Evolutionary conservation across 139 green algal genomes (phyloP).

Genomic region (Chlamydomonas incerta): DNA sequence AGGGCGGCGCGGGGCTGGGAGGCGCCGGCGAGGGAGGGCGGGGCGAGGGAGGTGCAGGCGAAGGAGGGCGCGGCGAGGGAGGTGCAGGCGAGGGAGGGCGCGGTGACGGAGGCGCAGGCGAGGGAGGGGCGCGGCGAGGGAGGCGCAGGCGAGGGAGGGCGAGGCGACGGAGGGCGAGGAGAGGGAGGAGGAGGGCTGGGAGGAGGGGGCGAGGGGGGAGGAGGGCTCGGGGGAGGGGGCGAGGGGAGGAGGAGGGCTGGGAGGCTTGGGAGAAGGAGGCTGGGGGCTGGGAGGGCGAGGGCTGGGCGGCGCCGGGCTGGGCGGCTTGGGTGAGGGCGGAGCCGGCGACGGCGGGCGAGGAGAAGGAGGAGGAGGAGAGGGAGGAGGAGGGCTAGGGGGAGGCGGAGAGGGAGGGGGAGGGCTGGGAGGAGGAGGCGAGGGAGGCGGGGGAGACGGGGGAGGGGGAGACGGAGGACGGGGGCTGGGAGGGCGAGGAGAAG

Average conservation of each 20-base stretch:
- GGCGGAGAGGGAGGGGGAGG: too few relatives aligned
- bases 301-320: neutral
- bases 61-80: neutral
- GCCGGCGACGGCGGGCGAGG: neutral
- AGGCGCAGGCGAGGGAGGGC: neutral
- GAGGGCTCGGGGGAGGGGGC: neutral
- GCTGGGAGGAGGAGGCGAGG: neutral
- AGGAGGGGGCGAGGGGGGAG: neutral
- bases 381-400: too few relatives aligned
- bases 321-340: neutral
- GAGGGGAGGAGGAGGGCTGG: neutral
- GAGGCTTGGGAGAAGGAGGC: neutral
- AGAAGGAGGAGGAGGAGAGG: too few relatives aligned
- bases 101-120: neutral
- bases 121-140: neutral
- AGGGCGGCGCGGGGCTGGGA: neutral
- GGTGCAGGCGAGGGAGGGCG: neutral
- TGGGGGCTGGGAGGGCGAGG: neutral
- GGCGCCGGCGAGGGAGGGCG: neutral
- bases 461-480: too few relatives aligned
- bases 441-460: neutral
- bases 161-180: neutral
- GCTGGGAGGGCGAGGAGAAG: slow-evolving; percentile 6
- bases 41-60: neutral
- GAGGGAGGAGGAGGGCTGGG: neutral